Conservation (phyloP, 352 stramenopile genomes). For the Phytophthora parvispora region DNA sequence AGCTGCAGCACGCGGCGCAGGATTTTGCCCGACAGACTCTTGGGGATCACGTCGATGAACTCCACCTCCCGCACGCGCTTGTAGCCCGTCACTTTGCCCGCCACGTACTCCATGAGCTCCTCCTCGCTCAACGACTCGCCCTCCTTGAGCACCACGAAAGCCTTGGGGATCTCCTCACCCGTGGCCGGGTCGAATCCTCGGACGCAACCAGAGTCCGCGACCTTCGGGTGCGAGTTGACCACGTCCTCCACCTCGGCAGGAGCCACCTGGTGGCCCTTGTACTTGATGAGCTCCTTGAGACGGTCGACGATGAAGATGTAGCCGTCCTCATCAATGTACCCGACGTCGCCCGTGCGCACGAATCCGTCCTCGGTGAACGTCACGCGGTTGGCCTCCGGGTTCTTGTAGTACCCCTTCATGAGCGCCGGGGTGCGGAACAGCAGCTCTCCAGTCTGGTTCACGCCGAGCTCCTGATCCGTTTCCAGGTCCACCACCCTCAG, state of each 20-base stretch:
- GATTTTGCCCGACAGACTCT: constrained; percentile 92
- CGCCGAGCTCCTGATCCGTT: constrained; percentile 37
- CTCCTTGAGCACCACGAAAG: constrained; percentile 88
- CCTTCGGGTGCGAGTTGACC: constrained; percentile 72
- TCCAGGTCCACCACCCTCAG: constrained; percentile 42
- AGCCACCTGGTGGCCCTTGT: constrained; percentile 92
- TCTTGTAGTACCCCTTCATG: constrained; percentile 62
- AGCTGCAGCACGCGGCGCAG: constrained; percentile 84
- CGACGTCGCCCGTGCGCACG: constrained; percentile 91
- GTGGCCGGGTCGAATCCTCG: constrained; percentile 54
- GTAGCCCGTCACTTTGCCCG: constrained; percentile 78
- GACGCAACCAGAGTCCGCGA: constrained; percentile 84
- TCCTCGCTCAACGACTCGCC: constrained; percentile 18
- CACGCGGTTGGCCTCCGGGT: constrained; percentile 79
- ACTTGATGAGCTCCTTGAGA: constrained; percentile 97
- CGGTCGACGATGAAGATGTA: constrained; percentile 94
- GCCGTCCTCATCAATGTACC: constrained; percentile 91
- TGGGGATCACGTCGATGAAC: constrained; percentile 91
- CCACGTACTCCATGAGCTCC: constrained; percentile 70
- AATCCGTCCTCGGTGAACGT: constrained; percentile 82
- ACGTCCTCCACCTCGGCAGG: constrained; percentile 94
- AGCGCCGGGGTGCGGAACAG: constrained; percentile 57
- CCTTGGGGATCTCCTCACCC: constrained; percentile 91
- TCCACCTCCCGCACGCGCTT: constrained; percentile 91
- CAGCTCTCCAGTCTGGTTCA: constrained; percentile 67